Evolutionary conservation across 2,329 filamentous ascomycete species (phyloP), one percentile per base, ranked within the genome.

Genomic region (Aphanocladium album): DNA sequence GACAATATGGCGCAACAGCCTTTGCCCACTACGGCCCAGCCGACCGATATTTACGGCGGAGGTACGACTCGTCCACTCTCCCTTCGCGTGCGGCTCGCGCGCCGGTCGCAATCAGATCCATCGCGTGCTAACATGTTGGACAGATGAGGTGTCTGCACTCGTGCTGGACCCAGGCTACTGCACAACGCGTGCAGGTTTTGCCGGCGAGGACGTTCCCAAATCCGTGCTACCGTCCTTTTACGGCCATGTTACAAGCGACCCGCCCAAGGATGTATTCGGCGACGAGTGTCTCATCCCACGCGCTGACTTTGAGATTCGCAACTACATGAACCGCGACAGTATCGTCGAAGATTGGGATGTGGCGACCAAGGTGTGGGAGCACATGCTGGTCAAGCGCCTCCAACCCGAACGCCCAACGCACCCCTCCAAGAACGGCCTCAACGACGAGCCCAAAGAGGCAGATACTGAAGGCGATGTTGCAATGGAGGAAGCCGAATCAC

Each of bases 321-420:
- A 97, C 76, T 95, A 96, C 66, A 96, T 96, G 85, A 88, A 87
- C 69, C 84, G 85, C 68, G 93, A 97, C 69, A 91, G 91, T 70
- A 84, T 93, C 55, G 95, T 99, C 52, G 91, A 97, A 74, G 93
- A 99, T 74, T 99, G 95, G 95, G 95, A 99, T 66, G 87, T 88
- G 53, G 93, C 93, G 30, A 84, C 90, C 62, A 89, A 89, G 73
- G 78, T 98, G 60, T 99, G 93, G 93, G 93, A 98, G 74, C 89
- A 96, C 75, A 87, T 92, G 69, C 89, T 99, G 64, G 90, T 93
- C 62, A 92, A 91, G 67, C 87, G 92, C 64, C 82, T 99, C 66
- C 96, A 95, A 56, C 90, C 90, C 61, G 81, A 87, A 59, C 87
- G 86, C 67, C 85, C 86, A 50, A 86, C 85, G 8, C 83, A 87